Evolutionary conservation across 306 rosid species (phyloP), one percentile per base, ranked within the genome.

Genomic region (Casuarina glauca): DNA sequence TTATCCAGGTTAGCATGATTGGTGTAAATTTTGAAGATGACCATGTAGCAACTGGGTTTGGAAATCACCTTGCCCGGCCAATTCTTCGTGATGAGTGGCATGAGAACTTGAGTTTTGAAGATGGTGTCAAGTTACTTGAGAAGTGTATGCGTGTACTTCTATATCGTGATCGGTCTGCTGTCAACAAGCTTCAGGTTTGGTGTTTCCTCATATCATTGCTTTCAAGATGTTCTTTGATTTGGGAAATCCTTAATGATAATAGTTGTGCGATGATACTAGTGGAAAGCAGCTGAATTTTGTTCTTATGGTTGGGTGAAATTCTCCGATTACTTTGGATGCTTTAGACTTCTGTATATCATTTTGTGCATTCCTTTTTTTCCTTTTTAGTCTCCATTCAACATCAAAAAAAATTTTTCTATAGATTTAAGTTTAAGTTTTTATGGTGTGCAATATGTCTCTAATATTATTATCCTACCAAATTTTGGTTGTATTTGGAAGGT

Each of bases 11-110:
- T 74, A 92, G 75, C 86, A 95, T 95, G 99, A 95, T 95, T 61
- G 99, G 99, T 45, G 81, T 93, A 48, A 90, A 86, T 82, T 95
- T 83, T 41, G 97, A 93, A 82, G 99, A 95, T 81, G 74, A 88
- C 69, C 97, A 94, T 82, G 97, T 94, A 38, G 94, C 98, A 9
- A 92, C 97, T 9, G 98, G 98, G 39, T 92, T 93, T 76, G 99
- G 99, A n/a, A 93, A 93, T 79, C 99, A 95, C 77, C 97, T 95
- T 70, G 97, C 99, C 60, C 87, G 97, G 63, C 99, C 99, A 57
- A 88, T 95, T 86, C 99, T 93, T 66, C 99, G 97, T 60, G 99
- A 91, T 9, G 99, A 93, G 86, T 95, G 99, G 99, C 91, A 86
- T 74, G 97, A 88, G 72, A 83, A 91, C 74, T 84, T 95, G 90